Percentiles rank a stretch among this genome's conserved stretches.
Evolutionary conservation across 1,139 yeast genomes (phyloP).

Genomic region (Suhomyces wounanorum): DNA sequence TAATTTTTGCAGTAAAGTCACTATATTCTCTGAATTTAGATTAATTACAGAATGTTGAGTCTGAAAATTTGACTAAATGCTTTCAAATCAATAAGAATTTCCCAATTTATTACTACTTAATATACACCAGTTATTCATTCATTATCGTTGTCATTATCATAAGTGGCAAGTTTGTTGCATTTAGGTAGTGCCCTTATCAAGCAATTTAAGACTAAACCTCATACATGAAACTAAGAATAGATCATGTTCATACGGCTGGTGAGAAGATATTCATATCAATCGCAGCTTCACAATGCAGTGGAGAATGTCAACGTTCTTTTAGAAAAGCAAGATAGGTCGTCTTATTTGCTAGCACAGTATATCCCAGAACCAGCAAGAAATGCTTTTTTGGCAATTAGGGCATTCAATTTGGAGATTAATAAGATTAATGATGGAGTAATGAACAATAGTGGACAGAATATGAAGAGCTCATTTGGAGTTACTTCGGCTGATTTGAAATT

Average conservation of each 20-base stretch:
- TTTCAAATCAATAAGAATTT: no score
- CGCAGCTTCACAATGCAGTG: constrained; percentile 38
- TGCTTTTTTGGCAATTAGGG: constrained; percentile 66
- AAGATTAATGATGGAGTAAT: constrained; percentile 54
- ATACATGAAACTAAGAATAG: neutral
- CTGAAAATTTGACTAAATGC: no score
- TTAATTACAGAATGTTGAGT: no score
- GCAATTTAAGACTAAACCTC: neutral
- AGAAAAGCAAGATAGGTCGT: constrained; percentile 60
- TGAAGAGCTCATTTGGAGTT: constrained; percentile 41
- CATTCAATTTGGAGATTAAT: constrained; percentile 68
- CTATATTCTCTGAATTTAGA: no score
- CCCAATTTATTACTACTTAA: no score
- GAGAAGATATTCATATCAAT: constrained; percentile 17
- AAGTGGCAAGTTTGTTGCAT: neutral
- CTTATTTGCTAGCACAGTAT: constrained; percentile 67
- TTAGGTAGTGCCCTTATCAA: neutral
- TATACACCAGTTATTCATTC: no score
- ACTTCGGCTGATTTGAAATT: constrained; percentile 55
- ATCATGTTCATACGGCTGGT: constrained; percentile 6
- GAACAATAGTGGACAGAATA: constrained; percentile 34
- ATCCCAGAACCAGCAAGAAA: constrained; percentile 68
- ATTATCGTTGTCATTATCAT: no score
- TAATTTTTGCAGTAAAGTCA: no score
- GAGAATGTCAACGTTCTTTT: constrained; percentile 45